Conservation (phyloP, 345 rosid species). For the Linum trigynum region DNA sequence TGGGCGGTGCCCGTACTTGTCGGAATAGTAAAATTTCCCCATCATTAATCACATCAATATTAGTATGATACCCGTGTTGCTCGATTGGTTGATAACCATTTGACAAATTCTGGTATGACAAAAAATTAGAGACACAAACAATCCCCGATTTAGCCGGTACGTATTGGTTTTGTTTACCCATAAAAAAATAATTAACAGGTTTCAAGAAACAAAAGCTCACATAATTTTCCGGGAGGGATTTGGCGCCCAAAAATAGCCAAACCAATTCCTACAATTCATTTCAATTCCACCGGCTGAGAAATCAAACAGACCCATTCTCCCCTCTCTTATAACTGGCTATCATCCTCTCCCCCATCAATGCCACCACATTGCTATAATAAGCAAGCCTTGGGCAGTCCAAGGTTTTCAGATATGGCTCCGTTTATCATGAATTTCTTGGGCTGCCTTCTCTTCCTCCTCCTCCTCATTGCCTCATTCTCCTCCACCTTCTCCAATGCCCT, state of each 20-base stretch:
- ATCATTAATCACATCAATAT: no score
- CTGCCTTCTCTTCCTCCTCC: slow-evolving; percentile 35
- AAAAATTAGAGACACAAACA: no score
- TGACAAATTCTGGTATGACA: no score
- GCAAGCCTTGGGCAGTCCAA: slow-evolving; percentile 76
- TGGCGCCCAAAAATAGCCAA: background rate
- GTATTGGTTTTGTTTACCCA: no score
- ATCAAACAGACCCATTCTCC: background rate
- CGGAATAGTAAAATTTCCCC: no score
- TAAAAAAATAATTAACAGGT: no score
- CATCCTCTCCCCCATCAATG: slow-evolving; percentile 4
- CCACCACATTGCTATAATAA: slow-evolving; percentile 23
- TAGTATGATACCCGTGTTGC: no score
- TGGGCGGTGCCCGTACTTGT: no score
- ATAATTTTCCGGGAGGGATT: background rate
- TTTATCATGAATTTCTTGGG: slow-evolving; percentile 37
- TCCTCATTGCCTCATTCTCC: slow-evolving; percentile 14
- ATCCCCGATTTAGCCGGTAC: no score
- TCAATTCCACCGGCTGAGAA: background rate
- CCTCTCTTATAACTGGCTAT: slow-evolving; percentile 2
- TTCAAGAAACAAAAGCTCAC: background rate
- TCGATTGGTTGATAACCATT: no score
- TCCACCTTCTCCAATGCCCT: slow-evolving; percentile 33
- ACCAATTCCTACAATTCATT: background rate
- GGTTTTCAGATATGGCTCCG: slow-evolving; percentile 37